Percentiles rank a stretch among this genome's conserved stretches.
These are phyloP conservation scores for Beverwykella pulmonaria DNA, from an alignment of 495 filamentous ascomycete species.

Conservation along the genomic window DNA sequence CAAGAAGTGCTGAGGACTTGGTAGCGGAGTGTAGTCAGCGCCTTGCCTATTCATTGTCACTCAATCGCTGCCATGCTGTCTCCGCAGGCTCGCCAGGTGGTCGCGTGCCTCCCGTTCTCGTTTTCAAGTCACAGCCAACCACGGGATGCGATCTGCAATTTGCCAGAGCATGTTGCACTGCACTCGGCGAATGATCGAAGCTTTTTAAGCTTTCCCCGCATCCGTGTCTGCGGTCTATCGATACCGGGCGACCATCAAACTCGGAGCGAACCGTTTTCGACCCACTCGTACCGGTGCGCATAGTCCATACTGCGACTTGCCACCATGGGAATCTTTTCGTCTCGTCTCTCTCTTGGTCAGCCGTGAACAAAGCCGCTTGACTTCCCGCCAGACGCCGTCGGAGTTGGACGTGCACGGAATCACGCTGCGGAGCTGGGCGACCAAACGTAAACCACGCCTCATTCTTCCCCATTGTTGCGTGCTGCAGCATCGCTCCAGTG, in stretches of 20 bases:
- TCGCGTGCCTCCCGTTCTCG: background rate
- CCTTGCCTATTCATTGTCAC: background rate
- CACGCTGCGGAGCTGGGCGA: too few relatives aligned
- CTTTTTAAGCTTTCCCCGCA: conserved; percentile 33
- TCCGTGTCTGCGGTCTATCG: conserved; percentile 11
- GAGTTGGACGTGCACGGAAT: too few relatives aligned
- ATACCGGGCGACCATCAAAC: background rate
- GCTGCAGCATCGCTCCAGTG: background rate
- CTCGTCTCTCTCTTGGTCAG: too few relatives aligned
- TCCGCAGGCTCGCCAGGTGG: background rate
- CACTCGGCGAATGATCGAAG: conserved; percentile 8
- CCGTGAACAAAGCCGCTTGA: too few relatives aligned
- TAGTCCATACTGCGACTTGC: too few relatives aligned
- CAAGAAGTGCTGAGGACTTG: background rate
- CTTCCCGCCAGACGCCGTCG: too few relatives aligned
- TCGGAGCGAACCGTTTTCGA: conserved; percentile 19
- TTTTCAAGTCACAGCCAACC: too few relatives aligned
- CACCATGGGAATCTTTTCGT: too few relatives aligned
- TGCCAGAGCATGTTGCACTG: background rate
- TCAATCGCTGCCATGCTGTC: background rate
- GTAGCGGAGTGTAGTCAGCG: too few relatives aligned
- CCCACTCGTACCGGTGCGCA: background rate
- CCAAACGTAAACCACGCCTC: background rate
- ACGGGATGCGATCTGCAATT: too few relatives aligned
- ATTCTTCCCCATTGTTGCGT: background rate